phyloP scores from a whole-genome alignment of 1,139 yeast genomes.

The Magnusiomyces paraingens region DNA sequence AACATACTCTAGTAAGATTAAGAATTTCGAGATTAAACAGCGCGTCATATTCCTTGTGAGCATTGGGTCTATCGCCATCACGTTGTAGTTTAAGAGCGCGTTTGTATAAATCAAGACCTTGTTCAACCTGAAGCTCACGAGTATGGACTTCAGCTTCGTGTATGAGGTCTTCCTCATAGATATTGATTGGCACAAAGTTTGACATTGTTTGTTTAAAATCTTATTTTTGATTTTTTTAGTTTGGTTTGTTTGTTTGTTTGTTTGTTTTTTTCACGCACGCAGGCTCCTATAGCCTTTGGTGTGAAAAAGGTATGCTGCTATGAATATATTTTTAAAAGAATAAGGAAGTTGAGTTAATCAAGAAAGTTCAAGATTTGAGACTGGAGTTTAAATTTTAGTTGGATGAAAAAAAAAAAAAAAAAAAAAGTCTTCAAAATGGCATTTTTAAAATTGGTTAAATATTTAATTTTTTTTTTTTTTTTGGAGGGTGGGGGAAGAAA shows the following conservation, averaged over 20 bases:
- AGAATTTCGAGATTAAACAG: conserved; percentile 66
- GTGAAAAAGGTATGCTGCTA: too few species aligned
- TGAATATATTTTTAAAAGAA: too few species aligned
- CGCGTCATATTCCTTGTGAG: conserved; percentile 52
- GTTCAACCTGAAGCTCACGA: conserved; percentile 78
- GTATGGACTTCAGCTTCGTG: conserved; percentile 81
- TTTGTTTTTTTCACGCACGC: not conserved
- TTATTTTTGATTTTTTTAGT: not conserved
- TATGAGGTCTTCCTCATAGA: conserved; percentile 61
- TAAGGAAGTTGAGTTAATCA: too few species aligned
- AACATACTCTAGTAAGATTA: conserved; percentile 24
- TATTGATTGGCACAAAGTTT: conserved; percentile 72
- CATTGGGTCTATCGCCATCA: conserved; percentile 40
- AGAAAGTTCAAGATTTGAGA: not conserved
- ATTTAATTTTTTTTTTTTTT: too few species aligned
- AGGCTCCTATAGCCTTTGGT: not conserved
- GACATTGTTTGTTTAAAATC: conserved; percentile 38
- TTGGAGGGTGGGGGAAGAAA: too few species aligned
- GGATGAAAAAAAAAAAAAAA: not conserved
- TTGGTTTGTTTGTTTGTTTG: not conserved
- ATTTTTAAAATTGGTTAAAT: too few species aligned
- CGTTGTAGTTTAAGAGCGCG: conserved; percentile 60
- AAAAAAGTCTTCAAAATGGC: too few species aligned
- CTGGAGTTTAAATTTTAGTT: not conserved
- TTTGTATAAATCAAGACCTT: conserved; percentile 72